These are phyloP conservation scores for Blastomyces emzantsi DNA, from an alignment of 2,329 filamentous ascomycete genomes.

Conservation along the genomic window DNA sequence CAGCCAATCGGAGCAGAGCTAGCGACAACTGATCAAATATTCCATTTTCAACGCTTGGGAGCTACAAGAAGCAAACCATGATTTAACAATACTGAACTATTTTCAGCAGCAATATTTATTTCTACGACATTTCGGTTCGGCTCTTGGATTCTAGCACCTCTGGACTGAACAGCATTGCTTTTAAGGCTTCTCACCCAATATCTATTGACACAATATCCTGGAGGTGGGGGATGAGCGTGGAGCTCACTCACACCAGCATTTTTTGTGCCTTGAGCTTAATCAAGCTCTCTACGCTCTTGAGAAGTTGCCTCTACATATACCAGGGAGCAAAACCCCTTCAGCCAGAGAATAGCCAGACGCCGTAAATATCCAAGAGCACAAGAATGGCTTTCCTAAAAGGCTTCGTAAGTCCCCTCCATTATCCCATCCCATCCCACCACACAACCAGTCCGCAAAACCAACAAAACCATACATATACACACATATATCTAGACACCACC, in stretches of 20 bases:
- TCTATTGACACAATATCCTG: neutral
- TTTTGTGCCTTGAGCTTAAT: neutral
- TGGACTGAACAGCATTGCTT: neutral
- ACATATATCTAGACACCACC: too few relatives aligned
- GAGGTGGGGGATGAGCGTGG: neutral
- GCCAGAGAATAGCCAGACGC: neutral
- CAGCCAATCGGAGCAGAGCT: constrained; percentile 13
- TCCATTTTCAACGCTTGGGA: neutral
- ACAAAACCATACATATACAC: too few relatives aligned
- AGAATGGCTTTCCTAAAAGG: constrained; percentile 65
- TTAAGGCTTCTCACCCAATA: neutral
- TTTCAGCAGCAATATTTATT: neutral
- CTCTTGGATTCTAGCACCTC: neutral
- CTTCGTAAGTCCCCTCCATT: constrained; percentile 52
- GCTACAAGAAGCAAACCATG: neutral
- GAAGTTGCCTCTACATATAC: neutral
- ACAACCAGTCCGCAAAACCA: neutral
- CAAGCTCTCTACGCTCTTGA: neutral
- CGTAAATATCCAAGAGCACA: neutral
- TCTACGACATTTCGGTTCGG: neutral
- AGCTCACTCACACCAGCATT: neutral
- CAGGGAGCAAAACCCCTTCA: neutral
- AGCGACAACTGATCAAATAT: neutral
- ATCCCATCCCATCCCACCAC: constrained; percentile 1
- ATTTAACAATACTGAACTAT: neutral